Evolutionary conservation across 768 basidiomycete genomes (phyloP).

Genomic region (Tephrocybe sp.): DNA sequence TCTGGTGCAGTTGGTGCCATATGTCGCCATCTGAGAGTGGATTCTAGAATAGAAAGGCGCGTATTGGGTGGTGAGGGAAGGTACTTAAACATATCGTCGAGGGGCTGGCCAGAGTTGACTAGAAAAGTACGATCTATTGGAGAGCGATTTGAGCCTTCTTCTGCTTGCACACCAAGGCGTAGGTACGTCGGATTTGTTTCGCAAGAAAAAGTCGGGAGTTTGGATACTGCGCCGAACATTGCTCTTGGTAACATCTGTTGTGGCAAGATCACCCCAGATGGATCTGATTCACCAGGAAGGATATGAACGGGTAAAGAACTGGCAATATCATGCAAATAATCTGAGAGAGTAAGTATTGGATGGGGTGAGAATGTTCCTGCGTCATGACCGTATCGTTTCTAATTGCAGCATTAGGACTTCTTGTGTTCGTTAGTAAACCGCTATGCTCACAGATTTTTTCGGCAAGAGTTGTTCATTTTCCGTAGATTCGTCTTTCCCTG

Average conservation of each 20-base stretch:
- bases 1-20: slow-evolving; percentile 99
- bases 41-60: slow-evolving; percentile 69
- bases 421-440: neutral
- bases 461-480: slow-evolving; percentile 35
- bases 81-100: slow-evolving; percentile 96
- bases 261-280: slow-evolving; percentile 84
- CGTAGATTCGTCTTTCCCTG: slow-evolving; percentile 28
- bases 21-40: slow-evolving; percentile 90
- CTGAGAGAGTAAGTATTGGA: slow-evolving; percentile 68
- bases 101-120: slow-evolving; percentile 86
- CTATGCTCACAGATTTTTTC: slow-evolving; percentile 52
- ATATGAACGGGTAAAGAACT: slow-evolving; percentile 82
- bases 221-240: slow-evolving; percentile 73
- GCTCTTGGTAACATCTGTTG: slow-evolving; percentile 91
- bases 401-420: slow-evolving; percentile 11
- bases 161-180: slow-evolving; percentile 44
- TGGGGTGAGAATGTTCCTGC: slow-evolving; percentile 66
- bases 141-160: slow-evolving; percentile 16
- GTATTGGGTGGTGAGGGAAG: slow-evolving; percentile 68
- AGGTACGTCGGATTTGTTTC: slow-evolving; percentile 92
- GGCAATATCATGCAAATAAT: slow-evolving; percentile 71
- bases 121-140: slow-evolving; percentile 57
- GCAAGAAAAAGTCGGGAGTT: slow-evolving; percentile 61
- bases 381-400: slow-evolving; percentile 72
- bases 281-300: slow-evolving; percentile 85